Evolutionary conservation across 2,329 filamentous ascomycete genomes (phyloP).

Genomic region (Apiospora sp.): DNA sequence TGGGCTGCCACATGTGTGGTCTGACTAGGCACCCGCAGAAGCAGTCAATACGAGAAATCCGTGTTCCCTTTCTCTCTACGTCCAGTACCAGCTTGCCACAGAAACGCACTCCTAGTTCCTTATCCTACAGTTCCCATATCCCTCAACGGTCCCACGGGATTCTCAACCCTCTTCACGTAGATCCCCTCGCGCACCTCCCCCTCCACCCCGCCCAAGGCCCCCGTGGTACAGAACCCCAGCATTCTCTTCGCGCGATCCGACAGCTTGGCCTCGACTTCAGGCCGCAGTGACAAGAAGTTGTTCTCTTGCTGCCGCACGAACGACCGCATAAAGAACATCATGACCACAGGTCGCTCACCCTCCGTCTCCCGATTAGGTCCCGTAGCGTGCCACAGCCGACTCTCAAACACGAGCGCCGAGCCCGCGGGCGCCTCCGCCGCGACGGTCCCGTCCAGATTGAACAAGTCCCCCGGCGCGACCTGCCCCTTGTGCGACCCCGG

Average conservation of each 20-base stretch:
- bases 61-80: neutral
- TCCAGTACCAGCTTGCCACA: neutral
- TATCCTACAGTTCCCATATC: neutral
- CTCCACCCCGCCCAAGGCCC: neutral
- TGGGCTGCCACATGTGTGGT: neutral
- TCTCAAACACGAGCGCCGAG: conserved; percentile 39
- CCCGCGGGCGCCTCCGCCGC: conserved; percentile 39
- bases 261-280: conserved; percentile 39
- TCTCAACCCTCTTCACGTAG: conserved; percentile 3
- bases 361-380: conserved; percentile 35
- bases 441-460: conserved; percentile 32
- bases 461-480: conserved; percentile 31
- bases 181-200: neutral
- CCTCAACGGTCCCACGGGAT: neutral
- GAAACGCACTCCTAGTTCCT: neutral
- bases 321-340: conserved; percentile 41
- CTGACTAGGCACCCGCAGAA: too few species aligned
- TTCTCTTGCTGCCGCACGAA: conserved; percentile 44
- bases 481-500: conserved; percentile 35
- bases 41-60: neutral
- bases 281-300: conserved; percentile 39
- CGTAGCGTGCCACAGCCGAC: conserved; percentile 41
- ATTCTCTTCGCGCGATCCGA: conserved; percentile 36
- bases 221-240: conserved; percentile 29
- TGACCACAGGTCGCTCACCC: conserved; percentile 25